phyloP scores from a whole-genome alignment of 2,329 filamentous ascomycete genomes.

The Neonectria sp. region DNA sequence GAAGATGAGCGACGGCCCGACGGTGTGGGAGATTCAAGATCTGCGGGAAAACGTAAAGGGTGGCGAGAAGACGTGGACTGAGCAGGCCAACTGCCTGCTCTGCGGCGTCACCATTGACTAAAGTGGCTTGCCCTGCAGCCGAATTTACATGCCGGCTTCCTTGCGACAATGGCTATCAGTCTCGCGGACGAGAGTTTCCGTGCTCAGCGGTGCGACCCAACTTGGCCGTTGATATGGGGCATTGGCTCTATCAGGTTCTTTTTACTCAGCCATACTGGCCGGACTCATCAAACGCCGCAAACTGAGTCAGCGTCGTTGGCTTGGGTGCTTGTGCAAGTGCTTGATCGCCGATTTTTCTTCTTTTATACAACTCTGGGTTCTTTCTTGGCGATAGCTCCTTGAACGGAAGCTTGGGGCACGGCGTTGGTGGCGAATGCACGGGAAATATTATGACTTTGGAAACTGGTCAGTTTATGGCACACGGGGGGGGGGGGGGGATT shows the following conservation, averaged over 20 bases:
- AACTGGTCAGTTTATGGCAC: slow-evolving; percentile 36
- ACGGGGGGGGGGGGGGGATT: slow-evolving; percentile 34
- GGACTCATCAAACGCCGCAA: background rate
- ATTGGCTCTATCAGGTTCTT: background rate
- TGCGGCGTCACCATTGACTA: slow-evolving; percentile 65
- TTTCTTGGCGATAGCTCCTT: slow-evolving; percentile 45
- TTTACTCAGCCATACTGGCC: background rate
- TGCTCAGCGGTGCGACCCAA: background rate
- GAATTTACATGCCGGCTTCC: background rate
- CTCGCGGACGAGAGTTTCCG: background rate
- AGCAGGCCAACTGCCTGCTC: slow-evolving; percentile 64
- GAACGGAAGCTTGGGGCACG: slow-evolving; percentile 47
- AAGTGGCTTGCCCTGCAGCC: slow-evolving; percentile 14
- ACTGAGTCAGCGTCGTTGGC: background rate
- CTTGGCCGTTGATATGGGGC: background rate
- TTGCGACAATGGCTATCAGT: slow-evolving; percentile 2
- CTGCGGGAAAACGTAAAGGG: slow-evolving; percentile 62
- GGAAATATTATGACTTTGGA: slow-evolving; percentile 40
- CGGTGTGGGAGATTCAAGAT: slow-evolving; percentile 67
- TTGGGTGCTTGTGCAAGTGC: slow-evolving; percentile 6
- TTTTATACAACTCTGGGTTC: slow-evolving; percentile 40
- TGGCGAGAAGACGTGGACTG: slow-evolving; percentile 68
- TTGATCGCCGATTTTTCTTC: slow-evolving; percentile 38
- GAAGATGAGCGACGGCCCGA: slow-evolving; percentile 62
- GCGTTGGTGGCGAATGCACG: slow-evolving; percentile 47